These are phyloP conservation scores for Solanum ossicruentum DNA, from an alignment of 257 asterid species.

Conservation along the genomic window DNA sequence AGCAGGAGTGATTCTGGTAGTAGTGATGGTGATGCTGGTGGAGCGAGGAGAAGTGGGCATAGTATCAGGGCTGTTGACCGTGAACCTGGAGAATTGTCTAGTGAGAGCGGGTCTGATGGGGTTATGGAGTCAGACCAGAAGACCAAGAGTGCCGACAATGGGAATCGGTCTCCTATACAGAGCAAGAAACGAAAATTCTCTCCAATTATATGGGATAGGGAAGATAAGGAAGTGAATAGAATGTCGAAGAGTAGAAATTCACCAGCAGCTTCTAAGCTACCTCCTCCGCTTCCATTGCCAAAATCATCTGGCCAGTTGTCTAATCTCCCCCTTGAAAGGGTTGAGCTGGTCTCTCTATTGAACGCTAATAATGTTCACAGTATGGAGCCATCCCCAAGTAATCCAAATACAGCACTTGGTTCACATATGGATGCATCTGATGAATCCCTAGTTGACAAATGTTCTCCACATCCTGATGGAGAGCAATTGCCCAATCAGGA, in stretches of 20 bases:
- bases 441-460: constrained; percentile 12
- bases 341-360: constrained; percentile 7
- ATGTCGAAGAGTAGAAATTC: constrained; percentile 17
- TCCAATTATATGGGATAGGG: constrained; percentile 88
- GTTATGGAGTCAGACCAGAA: constrained; percentile 32
- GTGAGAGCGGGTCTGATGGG: constrained; percentile 75
- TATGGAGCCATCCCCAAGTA: constrained; percentile 19
- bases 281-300: constrained; percentile 19
- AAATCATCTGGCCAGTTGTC: constrained; percentile 13
- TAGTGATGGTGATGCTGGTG: constrained; percentile 26
- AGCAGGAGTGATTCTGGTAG: constrained; percentile 45
- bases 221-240: constrained; percentile 32
- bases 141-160: constrained; percentile 25
- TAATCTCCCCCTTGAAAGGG: constrained; percentile 7
- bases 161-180: constrained; percentile 17
- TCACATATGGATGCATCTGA: constrained; percentile 10
- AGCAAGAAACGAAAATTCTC: constrained; percentile 63
- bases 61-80: constrained; percentile 24
- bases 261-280: constrained; percentile 11
- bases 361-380: constrained; percentile 8
- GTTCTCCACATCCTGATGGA: constrained; percentile 15
- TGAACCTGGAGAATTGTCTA: constrained; percentile 85
- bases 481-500: constrained; percentile 9
- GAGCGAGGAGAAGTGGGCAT: constrained; percentile 16
- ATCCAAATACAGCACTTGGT: constrained; percentile 8